Percentiles rank a stretch among this genome's conserved stretches.
Conservation (phyloP, 306 rosid species). For the Cajanus cajan region DNA sequence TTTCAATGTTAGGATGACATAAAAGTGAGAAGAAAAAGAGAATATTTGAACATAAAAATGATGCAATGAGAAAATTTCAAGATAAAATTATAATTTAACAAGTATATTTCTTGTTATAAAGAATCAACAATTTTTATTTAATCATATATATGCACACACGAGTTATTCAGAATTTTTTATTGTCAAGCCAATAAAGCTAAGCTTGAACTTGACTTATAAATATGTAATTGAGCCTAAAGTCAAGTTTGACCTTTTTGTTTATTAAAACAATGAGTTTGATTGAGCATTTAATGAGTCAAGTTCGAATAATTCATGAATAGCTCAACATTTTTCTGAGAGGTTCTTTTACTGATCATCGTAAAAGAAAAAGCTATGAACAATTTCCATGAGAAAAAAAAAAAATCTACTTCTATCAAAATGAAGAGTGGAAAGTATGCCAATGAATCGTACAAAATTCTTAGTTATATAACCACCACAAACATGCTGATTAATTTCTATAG, state of each 20-base stretch:
- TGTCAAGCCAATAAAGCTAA: background rate
- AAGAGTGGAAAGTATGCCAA: background rate
- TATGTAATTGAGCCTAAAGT: background rate
- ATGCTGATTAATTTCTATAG: slow-evolving; percentile 17
- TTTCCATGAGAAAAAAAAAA: background rate
- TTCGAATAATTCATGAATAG: background rate
- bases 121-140: background rate
- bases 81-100: background rate
- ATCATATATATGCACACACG: background rate
- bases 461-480: background rate
- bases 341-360: background rate
- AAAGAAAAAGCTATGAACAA: slow-evolving; percentile 10
- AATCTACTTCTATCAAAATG: background rate
- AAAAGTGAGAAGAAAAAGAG: background rate
- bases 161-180: background rate
- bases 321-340: background rate
- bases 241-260: background rate
- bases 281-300: background rate
- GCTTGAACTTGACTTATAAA: background rate
- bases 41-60: background rate
- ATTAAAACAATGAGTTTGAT: background rate
- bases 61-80: background rate
- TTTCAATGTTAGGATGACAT: background rate
- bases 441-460: slow-evolving; percentile 1
- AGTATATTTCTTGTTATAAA: background rate